Evolutionary conservation across 306 rosid genomes (phyloP).

Genomic region (Lathyrus tuberosus): DNA sequence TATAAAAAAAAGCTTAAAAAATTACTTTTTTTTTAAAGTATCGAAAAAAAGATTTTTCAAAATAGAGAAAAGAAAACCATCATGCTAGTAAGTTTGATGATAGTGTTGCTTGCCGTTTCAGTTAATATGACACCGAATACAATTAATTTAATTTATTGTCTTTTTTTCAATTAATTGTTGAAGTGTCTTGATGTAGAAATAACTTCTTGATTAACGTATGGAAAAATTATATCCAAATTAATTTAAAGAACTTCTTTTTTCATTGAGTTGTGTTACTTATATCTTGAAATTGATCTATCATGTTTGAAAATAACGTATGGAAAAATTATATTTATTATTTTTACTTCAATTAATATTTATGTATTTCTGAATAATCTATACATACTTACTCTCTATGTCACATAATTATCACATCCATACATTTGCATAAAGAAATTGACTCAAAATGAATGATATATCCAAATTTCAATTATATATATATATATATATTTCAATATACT

Average conservation of each 20-base stretch:
- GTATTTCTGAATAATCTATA: neutral
- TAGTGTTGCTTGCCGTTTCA: constrained; percentile 27
- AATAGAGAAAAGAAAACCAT: no score
- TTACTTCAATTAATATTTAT: neutral
- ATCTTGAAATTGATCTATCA: neutral
- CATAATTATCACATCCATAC: no score
- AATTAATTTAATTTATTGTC: neutral
- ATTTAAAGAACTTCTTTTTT: no score
- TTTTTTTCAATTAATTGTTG: neutral
- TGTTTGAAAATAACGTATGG: neutral
- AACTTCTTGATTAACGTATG: neutral
- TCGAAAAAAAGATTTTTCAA: no score
- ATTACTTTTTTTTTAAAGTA: no score
- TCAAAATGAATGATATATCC: no score
- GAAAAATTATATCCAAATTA: no score
- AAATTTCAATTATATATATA: no score
- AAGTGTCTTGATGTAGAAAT: neutral
- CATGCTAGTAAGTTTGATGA: constrained; percentile 13
- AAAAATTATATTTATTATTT: neutral
- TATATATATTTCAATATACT: no score
- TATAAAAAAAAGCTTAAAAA: no score
- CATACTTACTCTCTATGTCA: no score
- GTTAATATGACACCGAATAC: constrained; percentile 42
- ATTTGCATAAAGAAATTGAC: no score
- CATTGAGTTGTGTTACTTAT: neutral